A percentile compares a stretch with the other conserved stretches of the same genome.
These are phyloP conservation scores for Xylariaceae sp. DNA, from an alignment of 2,329 filamentous ascomycete species.

Conservation along the genomic window DNA sequence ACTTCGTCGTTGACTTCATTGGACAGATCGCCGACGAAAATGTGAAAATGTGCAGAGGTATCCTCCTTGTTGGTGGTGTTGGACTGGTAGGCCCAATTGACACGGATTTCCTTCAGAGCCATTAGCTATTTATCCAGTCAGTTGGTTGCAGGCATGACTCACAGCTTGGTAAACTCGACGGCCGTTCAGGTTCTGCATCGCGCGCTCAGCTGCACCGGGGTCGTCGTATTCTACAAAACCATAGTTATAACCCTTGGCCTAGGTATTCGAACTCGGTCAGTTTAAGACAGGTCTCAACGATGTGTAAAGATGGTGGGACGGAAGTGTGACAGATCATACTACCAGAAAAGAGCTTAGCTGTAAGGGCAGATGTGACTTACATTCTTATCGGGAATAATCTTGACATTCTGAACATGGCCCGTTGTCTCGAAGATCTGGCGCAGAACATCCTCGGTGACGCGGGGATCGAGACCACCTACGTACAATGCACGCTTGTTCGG, in stretches of 20 bases:
- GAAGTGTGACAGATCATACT: neutral
- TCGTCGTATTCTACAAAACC: constrained; percentile 99
- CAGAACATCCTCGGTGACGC: constrained; percentile 92
- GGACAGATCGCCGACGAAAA: constrained; percentile 94
- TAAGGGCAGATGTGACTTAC: constrained; percentile 51
- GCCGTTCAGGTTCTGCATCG: constrained; percentile 95
- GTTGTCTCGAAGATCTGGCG: constrained; percentile 99
- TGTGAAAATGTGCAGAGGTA: constrained; percentile 96
- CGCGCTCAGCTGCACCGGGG: constrained; percentile 89
- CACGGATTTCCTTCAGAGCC: constrained; percentile 75
- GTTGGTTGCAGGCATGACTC: constrained; percentile 35
- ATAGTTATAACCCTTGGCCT: constrained; percentile 97
- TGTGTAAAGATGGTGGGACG: neutral
- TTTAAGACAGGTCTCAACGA: neutral
- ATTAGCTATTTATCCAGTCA: constrained; percentile 3
- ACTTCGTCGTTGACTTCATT: constrained; percentile 99
- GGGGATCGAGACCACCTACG: constrained; percentile 87
- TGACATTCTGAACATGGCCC: constrained; percentile 95
- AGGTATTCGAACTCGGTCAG: constrained; percentile 20
- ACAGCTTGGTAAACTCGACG: constrained; percentile 93
- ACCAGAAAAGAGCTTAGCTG: neutral
- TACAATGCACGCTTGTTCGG: constrained; percentile 98
- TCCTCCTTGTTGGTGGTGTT: constrained; percentile 94
- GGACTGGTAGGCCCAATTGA: constrained; percentile 99
- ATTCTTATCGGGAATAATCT: constrained; percentile 99